Conservation (phyloP, 768 basidiomycete genomes). For the Rhodotorula diobovata region DNA sequence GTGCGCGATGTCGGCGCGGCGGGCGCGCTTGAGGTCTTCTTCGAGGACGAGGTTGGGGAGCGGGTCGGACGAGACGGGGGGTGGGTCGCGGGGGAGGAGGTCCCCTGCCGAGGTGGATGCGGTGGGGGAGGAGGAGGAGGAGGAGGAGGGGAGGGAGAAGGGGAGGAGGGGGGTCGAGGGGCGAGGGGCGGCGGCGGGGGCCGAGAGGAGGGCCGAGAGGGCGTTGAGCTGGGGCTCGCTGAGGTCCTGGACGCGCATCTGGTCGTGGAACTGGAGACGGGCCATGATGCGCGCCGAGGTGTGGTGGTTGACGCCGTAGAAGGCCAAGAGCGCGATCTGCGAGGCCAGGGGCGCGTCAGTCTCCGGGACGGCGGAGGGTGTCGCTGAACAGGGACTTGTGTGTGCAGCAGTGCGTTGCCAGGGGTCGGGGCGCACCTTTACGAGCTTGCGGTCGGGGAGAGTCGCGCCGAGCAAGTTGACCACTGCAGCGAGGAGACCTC, state of each 20-base stretch:
- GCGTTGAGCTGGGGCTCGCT: conserved; percentile 81
- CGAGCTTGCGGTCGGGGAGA: conserved; percentile 68
- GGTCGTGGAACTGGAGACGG: conserved; percentile 84
- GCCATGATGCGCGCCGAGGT: conserved; percentile 79
- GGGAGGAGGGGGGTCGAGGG: conserved; percentile 50
- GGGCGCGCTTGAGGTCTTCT: conserved; percentile 71
- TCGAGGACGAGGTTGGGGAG: conserved; percentile 77
- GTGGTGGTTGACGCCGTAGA: conserved; percentile 78
- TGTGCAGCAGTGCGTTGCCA: background rate
- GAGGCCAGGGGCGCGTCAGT: background rate
- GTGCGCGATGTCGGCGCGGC: conserved; percentile 87
- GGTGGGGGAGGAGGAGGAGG: conserved; percentile 47
- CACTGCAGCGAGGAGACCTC: conserved; percentile 12
- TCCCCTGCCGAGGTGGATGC: conserved; percentile 44
- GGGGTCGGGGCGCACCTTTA: conserved; percentile 73
- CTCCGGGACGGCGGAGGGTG: too few species aligned
- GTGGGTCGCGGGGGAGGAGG: conserved; percentile 21
- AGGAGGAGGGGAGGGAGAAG: conserved; percentile 48
- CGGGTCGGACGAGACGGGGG: conserved; percentile 52
- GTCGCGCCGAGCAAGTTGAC: conserved; percentile 72
- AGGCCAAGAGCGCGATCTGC: conserved; percentile 81
- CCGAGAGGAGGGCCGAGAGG: conserved; percentile 89
- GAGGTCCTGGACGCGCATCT: conserved; percentile 71
- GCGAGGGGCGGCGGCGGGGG: conserved; percentile 68
- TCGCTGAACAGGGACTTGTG: too few species aligned